Evolutionary conservation across 768 basidiomycete species (phyloP), one percentile per base, ranked within the genome.

Genomic region (Leccinellum rugosiceps): DNA sequence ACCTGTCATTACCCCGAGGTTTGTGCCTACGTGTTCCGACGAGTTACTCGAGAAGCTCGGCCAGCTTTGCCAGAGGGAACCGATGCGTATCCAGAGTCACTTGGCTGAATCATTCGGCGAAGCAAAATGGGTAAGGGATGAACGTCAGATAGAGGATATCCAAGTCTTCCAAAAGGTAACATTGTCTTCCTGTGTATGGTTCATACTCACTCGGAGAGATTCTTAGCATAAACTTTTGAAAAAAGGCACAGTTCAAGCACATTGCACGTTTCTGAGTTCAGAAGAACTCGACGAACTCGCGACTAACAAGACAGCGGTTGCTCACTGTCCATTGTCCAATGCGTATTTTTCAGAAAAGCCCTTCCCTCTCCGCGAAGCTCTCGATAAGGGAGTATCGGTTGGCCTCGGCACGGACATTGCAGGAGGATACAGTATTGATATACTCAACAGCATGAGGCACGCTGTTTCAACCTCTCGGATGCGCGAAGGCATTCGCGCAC

Each of bases 261-360:
- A 95, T 69, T 95, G 93, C 74, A 96, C 94, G 2, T 93, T 88
- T 72, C 78, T 94, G 31, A 67, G 74, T n/a, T 53, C 70, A 0
- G 70, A 78, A 0, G 77, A 84, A 32, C 76, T 93, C 11, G 67
- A 74, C 0, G 78, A 76, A 17, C 74, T 94, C 13, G 74, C 76
- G 2, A 59, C 61, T 4, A 69, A 68, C 26, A 82, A 84, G 15
- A 83, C 86, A 1, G 78, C 89, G 2, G 77, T 95, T 21, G 90
- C 93, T 0, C 91, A 93, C 63, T 96, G 94, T 70, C 94, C 94
- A 0, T 77, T 96, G 13, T 94, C 92, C 0, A 95, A 96, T 66
- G 80, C 83, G 3, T 96, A 95, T 72, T 93, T 95, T 71, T 93
- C 90, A 0, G 80, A 83, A 13, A 75, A 80, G 53, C 83, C 86